Base-by-base conservation (phyloP, 2,329 filamentous ascomycete species). In the Aspergillus sp. region DNA sequence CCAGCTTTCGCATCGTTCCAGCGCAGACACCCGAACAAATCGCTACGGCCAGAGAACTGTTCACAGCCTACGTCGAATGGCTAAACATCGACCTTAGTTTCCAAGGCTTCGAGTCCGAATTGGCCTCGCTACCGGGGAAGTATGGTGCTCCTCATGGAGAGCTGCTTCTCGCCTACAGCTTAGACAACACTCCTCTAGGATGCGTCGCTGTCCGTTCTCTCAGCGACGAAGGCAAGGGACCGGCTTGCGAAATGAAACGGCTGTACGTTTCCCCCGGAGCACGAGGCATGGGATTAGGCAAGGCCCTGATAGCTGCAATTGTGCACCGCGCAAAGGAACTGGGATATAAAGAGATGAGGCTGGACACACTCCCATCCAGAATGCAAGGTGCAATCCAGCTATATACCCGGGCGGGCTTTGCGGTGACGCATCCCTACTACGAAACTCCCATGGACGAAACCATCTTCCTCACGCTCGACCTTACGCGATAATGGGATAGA, bases 61-160 rank as follows among this genome's bases (percentile, higher is more conserved):
- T 81, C 63, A 71, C 66, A 13, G 67, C 71, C 7, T 81, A 81
- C 58, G 72, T 74, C 3, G 49, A 66, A 50, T 76, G 77, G 2
- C 72, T 86, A 1, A 74, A 74, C 18, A 75, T 86, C 51, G 83
- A 84, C 62, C 80, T 86, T 36, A 74, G 76, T 11, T 87, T 83
- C 64, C 84, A 87, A 67, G 74, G 77, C 58, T 86, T 85, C 69
- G 65, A 75, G 9, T 65, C 73, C 9, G 84, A 87, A 66, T 72
- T 87, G 18, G 71, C 75, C 6, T 72, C 68, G 8, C 70, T 87
- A 15, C 84, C 84, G 0, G 83, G 83, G 2, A 80, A 80, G 65
- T 86, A 86, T 66, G 68, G 75, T 0, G 67, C 72, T 4, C 68
- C 73, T 2, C 71, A 74, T 3, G 72, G 71, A 4, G 84, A 83